These are phyloP conservation scores for Ziziphus jujuba DNA, from an alignment of 306 rosid species.

Conservation along the genomic window DNA sequence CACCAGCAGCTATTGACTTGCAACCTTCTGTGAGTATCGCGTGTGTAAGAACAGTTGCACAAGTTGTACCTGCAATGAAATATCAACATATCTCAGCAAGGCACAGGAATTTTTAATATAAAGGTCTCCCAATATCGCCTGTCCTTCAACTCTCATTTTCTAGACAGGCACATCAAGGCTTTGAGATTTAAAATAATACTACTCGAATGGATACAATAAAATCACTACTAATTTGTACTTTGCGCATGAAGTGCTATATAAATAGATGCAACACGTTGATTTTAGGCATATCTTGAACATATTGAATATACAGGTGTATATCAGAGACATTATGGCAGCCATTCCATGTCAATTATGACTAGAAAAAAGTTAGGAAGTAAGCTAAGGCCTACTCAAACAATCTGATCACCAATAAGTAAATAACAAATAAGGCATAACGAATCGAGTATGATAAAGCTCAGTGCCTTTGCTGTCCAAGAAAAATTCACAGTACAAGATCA, in stretches of 20 bases:
- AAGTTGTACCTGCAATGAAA: slow-evolving; percentile 81
- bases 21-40: slow-evolving; percentile 92
- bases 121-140: background rate
- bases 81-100: slow-evolving; percentile 17
- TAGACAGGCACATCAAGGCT: background rate
- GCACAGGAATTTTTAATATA: background rate
- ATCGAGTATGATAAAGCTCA: background rate
- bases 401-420: background rate
- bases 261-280: too few species aligned
- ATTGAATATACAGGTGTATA: background rate
- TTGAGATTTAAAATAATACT: background rate
- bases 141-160: background rate
- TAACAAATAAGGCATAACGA: background rate
- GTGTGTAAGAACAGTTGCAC: slow-evolving; percentile 92
- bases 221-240: background rate
- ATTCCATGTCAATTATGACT: background rate
- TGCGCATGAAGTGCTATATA: background rate
- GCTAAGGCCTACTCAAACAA: background rate
- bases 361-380: background rate
- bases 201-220: background rate
- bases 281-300: background rate
- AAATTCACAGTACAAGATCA: too few species aligned
- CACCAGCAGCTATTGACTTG: slow-evolving; percentile 90
- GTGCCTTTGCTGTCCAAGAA: too few species aligned
- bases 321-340: background rate